Evolutionary conservation across 306 rosid genomes (phyloP).

Genomic region (Citrullus amarus): DNA sequence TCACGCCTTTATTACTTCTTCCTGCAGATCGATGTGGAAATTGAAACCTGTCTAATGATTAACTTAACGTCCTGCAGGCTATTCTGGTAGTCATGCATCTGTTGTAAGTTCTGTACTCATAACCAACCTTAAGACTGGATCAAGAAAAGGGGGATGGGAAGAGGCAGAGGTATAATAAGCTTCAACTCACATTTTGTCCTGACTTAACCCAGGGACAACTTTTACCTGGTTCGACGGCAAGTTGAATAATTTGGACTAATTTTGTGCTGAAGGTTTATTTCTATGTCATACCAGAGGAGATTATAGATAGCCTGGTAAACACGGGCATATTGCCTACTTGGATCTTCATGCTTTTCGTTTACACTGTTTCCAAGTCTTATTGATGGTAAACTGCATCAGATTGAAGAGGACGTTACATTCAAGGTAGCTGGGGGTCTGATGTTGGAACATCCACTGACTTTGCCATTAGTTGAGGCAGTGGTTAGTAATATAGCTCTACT

Average conservation of each 20-base stretch:
- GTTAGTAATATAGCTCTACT: constrained; percentile 27
- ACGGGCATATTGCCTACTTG: not conserved
- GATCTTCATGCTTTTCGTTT: constrained; percentile 2
- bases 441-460: constrained; percentile 84
- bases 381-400: constrained; percentile 45
- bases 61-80: constrained; percentile 41
- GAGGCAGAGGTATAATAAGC: constrained; percentile 63
- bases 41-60: not conserved
- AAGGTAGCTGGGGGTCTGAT: constrained; percentile 84
- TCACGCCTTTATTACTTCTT: not conserved
- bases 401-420: constrained; percentile 64
- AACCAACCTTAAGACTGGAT: constrained; percentile 75
- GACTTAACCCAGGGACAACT: not conserved
- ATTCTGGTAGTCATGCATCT: constrained; percentile 74
- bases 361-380: not conserved
- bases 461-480: constrained; percentile 80
- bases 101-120: constrained; percentile 80
- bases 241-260: not conserved
- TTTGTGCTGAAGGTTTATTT: constrained; percentile 52
- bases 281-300: constrained; percentile 68
- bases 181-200: not conserved
- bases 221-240: not conserved
- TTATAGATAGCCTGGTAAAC: constrained; percentile 66
- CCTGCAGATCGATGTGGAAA: not conserved
- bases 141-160: constrained; percentile 67